Conservation (phyloP, 176 grass and related monocot species). For the Avena sativa region DNA sequence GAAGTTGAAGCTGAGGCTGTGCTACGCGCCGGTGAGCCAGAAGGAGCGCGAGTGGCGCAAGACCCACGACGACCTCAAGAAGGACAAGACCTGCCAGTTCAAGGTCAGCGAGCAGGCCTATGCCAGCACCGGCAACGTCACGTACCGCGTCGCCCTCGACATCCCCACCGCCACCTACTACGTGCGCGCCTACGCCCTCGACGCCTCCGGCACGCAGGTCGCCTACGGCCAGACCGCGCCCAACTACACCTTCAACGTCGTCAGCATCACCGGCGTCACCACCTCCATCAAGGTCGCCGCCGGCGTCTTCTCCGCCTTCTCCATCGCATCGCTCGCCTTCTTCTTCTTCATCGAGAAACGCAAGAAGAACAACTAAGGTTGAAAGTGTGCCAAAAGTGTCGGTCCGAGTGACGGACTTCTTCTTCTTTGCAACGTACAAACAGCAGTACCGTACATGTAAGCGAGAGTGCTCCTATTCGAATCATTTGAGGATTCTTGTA, state of each 20-base stretch:
- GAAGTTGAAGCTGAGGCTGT: conserved; percentile 69
- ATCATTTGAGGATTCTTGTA: no score
- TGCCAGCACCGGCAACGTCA: not conserved
- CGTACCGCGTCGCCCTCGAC: conserved; percentile 46
- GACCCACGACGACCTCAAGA: conserved; percentile 57
- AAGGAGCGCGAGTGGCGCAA: conserved; percentile 83
- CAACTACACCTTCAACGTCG: conserved; percentile 41
- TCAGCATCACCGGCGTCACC: conserved; percentile 54
- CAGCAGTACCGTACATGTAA: not conserved
- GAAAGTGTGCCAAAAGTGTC: not conserved
- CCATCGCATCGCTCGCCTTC: conserved; percentile 48
- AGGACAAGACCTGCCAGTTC: conserved; percentile 97
- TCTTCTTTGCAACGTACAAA: not conserved
- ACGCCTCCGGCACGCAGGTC: conserved; percentile 45
- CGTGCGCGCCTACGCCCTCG: conserved; percentile 66
- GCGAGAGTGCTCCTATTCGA: no score
- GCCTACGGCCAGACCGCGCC: conserved; percentile 67
- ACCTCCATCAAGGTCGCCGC: conserved; percentile 51
- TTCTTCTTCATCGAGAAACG: conserved; percentile 57
- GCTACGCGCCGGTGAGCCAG: conserved; percentile 89
- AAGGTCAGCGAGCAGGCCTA: conserved; percentile 59
- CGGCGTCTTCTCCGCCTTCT: conserved; percentile 62
- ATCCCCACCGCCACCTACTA: conserved; percentile 67
- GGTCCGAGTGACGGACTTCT: not conserved
- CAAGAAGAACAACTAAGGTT: conserved; percentile 43